Evolutionary conservation across 331 rosid species (phyloP), one percentile per base, ranked within the genome.

Genomic region (Rhamnella rubrinervis): DNA sequence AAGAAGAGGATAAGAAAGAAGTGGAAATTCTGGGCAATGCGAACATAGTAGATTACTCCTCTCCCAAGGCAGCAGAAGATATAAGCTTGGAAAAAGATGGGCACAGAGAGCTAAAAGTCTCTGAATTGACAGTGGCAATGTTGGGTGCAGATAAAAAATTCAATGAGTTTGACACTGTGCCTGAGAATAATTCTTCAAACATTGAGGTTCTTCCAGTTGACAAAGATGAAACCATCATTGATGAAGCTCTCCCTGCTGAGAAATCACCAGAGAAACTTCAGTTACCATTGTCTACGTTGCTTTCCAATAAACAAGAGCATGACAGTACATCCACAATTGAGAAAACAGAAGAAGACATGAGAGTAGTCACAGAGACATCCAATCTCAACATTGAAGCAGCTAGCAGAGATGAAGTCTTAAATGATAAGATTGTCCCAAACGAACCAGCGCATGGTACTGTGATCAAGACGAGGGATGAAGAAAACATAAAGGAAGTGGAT

Each of bases 61-160:
- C 73, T 67, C 20, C 35, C 20, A 55, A 31, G 20, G 14, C 59
- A 31, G 16, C 50, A 37, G 71, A 68, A 73, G 75, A 68, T 60
- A 41, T 37, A 3, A 31, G 70, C 68, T 35, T 78, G 59, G 41
- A 49, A 25, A 61, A 50, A 51, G 81, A 75, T 44, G 75, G 72
- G 50, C 60, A 14, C 50, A 39, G 10, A 31, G 74, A 49, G 52
- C 56, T 71, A 18, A 28, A 49, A 26, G 62, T 47, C 55, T 38
- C 74, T 26, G 66, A 44, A 38, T 18, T 13, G 21, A 74, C 59
- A 47, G 15, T 14, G 1, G 74, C 41, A 61, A 78, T 35, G 53
- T 16, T 60, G 28, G 65, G 23, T 6, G 61, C 41, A 1, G 31
- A 35, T 55, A 58, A 66, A 26, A 55, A 63, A 53, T 37, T 73